Percentiles rank a stretch among this genome's conserved stretches.
Evolutionary conservation across 1,284 basidiomycete genomes (phyloP).

Genomic region (Ganoderma lingzhi): DNA sequence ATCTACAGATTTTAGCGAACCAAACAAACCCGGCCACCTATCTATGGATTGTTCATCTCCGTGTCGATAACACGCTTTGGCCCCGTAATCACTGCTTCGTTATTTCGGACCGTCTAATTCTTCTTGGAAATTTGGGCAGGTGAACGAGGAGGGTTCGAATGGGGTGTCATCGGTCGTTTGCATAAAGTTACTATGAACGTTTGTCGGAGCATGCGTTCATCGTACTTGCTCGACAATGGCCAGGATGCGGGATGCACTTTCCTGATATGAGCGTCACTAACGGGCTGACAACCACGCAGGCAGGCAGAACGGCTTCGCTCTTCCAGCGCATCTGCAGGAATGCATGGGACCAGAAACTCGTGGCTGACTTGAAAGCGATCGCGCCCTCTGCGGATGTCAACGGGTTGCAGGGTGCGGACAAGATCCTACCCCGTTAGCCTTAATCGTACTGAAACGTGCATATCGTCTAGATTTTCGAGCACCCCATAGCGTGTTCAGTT

Average conservation of each 20-base stretch:
- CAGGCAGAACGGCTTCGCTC: background rate
- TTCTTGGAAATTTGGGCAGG: background rate
- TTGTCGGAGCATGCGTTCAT: background rate
- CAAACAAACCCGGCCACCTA: background rate
- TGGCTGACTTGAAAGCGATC: background rate
- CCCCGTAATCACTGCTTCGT: background rate
- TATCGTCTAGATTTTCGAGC: background rate
- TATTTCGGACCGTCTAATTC: background rate
- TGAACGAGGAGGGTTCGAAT: background rate
- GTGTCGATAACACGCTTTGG: background rate
- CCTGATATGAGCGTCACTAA: background rate
- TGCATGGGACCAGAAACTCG: background rate
- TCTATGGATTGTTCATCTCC: background rate
- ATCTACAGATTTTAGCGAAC: background rate
- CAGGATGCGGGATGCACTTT: background rate
- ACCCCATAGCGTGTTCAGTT: background rate
- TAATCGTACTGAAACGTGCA: background rate
- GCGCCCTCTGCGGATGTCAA: background rate
- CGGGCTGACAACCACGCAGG: background rate
- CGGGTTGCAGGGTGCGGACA: background rate
- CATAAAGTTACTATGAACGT: background rate
- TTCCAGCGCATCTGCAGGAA: background rate
- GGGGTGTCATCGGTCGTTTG: background rate
- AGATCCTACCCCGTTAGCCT: background rate
- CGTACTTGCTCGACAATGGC: background rate